Percentiles rank a stretch among this genome's conserved stretches.
Evolutionary conservation across 768 basidiomycete species (phyloP).

Genomic region (Leccinellum rugosiceps): DNA sequence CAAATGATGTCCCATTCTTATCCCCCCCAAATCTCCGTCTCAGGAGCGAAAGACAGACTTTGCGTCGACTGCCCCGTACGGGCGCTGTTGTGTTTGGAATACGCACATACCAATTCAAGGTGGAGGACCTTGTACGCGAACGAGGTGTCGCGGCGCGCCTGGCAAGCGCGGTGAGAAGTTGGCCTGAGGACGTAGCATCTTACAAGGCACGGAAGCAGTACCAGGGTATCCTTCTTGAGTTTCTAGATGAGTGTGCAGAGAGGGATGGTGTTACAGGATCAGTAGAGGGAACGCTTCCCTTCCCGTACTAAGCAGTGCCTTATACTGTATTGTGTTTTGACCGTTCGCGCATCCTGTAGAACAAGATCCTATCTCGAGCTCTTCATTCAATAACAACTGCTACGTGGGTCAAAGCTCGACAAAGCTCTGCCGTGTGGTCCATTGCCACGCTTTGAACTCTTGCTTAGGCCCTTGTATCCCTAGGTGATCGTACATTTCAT

Average conservation of each 20-base stretch:
- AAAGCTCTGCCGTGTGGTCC: conserved; percentile 2
- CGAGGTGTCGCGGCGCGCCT: conserved; percentile 59
- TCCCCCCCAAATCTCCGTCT: conserved; percentile 49
- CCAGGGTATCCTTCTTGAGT: conserved; percentile 23
- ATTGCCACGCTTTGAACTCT: not conserved
- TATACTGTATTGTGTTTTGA: not conserved
- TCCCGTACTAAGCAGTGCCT: conserved; percentile 15
- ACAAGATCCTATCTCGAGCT: not conserved
- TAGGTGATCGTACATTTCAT: not conserved
- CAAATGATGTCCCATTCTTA: conserved; percentile 8
- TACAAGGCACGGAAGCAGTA: conserved; percentile 27
- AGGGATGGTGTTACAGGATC: conserved; percentile 16
- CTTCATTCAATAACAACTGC: not conserved
- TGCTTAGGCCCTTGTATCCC: conserved; percentile 3
- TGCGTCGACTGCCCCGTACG: conserved; percentile 59
- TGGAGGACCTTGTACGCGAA: conserved; percentile 53
- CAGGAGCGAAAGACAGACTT: conserved; percentile 67
- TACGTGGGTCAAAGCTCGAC: not conserved
- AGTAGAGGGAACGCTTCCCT: conserved; percentile 12
- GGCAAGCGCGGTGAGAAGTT: conserved; percentile 63
- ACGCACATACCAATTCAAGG: conserved; percentile 59
- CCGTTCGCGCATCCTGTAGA: not conserved
- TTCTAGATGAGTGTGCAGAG: conserved; percentile 24
- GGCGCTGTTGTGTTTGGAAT: conserved; percentile 74
- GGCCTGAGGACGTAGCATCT: conserved; percentile 58